Evolutionary conservation across 306 rosid genomes (phyloP), one percentile per base, ranked within the genome.

Genomic region (Ceratonia siliqua): DNA sequence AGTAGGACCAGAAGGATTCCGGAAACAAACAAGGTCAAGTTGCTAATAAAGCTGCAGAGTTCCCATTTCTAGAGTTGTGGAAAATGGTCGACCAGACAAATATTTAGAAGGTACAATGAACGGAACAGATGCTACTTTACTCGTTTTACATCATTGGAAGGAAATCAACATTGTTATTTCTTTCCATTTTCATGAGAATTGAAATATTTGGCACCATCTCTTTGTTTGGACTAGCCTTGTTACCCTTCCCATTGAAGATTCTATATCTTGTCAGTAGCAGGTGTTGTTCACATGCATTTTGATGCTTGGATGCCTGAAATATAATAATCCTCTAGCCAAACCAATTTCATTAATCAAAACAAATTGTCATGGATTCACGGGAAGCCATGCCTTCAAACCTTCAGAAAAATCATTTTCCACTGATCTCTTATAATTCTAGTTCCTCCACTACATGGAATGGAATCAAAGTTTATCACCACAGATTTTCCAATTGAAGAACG

Each of bases 41-140:
- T 61, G 66, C 5, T 55, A 72, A 57, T 62, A 83, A 83, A 79
- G 83, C 81, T 82, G 86, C 81, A 74, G 36, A 64, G 30, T 74
- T 74, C 74, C 67, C 77, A 66, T 17, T 59, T 53, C 36, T 22
- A 69, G 83, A 78, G 55, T 74, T 62, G 78, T 62, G 70, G 58
- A 64, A 72, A 75, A 74, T 75, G 62, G 76, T 79, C 54, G 59
- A 65, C 49, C 65, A 79, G 46, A 67, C 72, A 79, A 75, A 63
- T 41, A 58, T 30, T 5, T 46, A 52, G 57, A 68, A 68, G 65
- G 22, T 5, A 5, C 53, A 13, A 24, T 70, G 62, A 22, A 32
- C 18, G 55, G 46, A 32, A 54, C 10, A 42, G 45, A 71, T 38
- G 42, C 54, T 58, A 35, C 54, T 27, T 76, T 42, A 46, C 73